phyloP scores from a whole-genome alignment of 352 stramenopile species.

The Globisporangium heterothallicum region DNA sequence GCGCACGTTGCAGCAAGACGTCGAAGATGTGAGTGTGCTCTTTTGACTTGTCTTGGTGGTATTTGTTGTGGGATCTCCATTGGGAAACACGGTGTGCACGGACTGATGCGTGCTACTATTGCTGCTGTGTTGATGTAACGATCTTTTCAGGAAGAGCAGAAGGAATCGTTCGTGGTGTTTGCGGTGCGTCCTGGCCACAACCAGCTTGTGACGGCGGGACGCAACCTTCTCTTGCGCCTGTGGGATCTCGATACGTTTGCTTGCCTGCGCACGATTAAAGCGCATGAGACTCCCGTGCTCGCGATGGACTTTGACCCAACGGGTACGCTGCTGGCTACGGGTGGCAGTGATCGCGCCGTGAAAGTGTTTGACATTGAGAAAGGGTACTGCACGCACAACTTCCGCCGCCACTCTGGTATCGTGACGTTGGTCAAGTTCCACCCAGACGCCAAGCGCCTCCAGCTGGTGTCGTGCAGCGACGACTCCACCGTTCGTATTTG shows the following conservation, averaged over 20 bases:
- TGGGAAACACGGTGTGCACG: no score
- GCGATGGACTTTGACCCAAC: constrained; percentile 87
- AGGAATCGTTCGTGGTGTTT: constrained; percentile 84
- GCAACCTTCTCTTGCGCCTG: constrained; percentile 79
- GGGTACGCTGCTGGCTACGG: constrained; percentile 92
- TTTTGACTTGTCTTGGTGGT: neutral
- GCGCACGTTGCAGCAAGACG: constrained; percentile 69
- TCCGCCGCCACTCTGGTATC: constrained; percentile 81
- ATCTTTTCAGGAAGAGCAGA: constrained; percentile 46
- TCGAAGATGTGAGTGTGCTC: constrained; percentile 35
- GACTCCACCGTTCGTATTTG: constrained; percentile 77
- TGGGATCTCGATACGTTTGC: constrained; percentile 82
- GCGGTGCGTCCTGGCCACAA: constrained; percentile 63
- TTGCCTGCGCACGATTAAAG: constrained; percentile 77
- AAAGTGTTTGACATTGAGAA: constrained; percentile 93
- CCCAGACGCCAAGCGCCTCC: constrained; percentile 49
- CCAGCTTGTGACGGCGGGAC: constrained; percentile 79
- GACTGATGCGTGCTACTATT: neutral
- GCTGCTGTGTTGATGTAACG: constrained; percentile 2
- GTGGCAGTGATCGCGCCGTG: constrained; percentile 93
- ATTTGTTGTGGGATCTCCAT: neutral
- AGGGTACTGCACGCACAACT: constrained; percentile 93
- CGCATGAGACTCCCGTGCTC: constrained; percentile 71
- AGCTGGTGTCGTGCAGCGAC: constrained; percentile 76
- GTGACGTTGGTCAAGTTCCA: constrained; percentile 87